Evolutionary conservation across 176 grass and related monocot genomes (phyloP).

Genomic region (Raddia guianensis): DNA sequence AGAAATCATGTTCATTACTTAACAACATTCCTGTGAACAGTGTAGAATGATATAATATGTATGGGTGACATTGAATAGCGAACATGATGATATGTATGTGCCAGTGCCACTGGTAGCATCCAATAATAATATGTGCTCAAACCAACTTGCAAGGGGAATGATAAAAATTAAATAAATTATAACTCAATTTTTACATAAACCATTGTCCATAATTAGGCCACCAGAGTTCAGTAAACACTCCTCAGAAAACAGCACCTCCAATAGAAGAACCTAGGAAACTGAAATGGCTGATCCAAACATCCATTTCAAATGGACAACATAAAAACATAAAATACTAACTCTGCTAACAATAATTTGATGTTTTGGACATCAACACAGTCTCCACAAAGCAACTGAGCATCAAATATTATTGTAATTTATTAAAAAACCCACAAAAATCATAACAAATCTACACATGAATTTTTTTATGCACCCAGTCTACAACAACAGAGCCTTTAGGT

Average conservation of each 20-base stretch:
- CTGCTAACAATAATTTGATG: too few relatives aligned
- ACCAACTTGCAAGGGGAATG: background rate
- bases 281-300: background rate
- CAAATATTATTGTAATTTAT: too few relatives aligned
- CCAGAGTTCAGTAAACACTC: background rate
- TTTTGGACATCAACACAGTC: too few relatives aligned
- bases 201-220: background rate
- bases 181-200: background rate
- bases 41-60: background rate
- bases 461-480: too few relatives aligned
- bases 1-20: constrained; percentile 28
- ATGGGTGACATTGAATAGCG: background rate
- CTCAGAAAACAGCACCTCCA: background rate
- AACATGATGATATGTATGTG: background rate
- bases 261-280: background rate
- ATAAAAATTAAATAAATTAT: background rate
- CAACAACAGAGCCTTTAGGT: too few relatives aligned
- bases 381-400: too few relatives aligned
- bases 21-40: background rate
- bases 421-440: too few relatives aligned
- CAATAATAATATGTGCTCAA: background rate
- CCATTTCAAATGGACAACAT: background rate
- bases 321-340: background rate
- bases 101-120: background rate
- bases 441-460: too few relatives aligned